Base-by-base conservation (phyloP, 2,329 filamentous ascomycete genomes). In the Pseudogymnoascus destructans region DNA sequence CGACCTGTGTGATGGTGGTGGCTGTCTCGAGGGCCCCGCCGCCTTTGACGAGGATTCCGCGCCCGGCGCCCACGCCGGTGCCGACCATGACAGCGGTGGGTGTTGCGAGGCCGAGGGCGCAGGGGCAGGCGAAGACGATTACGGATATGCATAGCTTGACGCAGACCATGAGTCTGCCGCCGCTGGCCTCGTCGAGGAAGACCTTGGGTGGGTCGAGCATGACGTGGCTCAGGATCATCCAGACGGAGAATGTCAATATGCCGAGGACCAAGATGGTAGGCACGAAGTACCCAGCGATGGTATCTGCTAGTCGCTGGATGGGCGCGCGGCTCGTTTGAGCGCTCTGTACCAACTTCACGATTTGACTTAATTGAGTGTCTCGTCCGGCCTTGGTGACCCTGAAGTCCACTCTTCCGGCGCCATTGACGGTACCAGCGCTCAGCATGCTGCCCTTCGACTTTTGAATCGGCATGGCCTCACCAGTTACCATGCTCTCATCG, bases 1-100 rank as follows among this genome's bases (percentile, higher is more conserved):
- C 87, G 17, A 97, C 81, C 65, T 95, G 87, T 1, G 85, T 95
- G 64, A 97, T 81, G 70, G 89, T 92, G 7, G 90, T 97, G 0
- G 90, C 87, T 3, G 82, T 89, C 74, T 98, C 92, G 3, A 98
- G 76, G 27, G 91, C 90, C 38, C 89, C 91, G 59, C 93, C 93
- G 58, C 93, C 92, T 73, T 98, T 98, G 70, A 97, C 90, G n/a
- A 98, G 77, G 65, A 98, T 98, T 21, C 93, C 93, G 65, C 95
- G 86, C 71, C 96, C 88, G 2, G 93, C 93, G 56, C 93, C 93
- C 30, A 96, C 84, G 60, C 93, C 93, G n/a, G 93, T 97, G 42
- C 93, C 93, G 27, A 98, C 93, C 93, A 98, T 97, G 69, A 98
- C 91, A 2, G 93, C 93, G 0, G 93, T 98, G 2, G 93, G 93